These are phyloP conservation scores for Cyclotella choctawhatcheeana DNA, from an alignment of 108 stramenopile species.

Conservation along the genomic window DNA sequence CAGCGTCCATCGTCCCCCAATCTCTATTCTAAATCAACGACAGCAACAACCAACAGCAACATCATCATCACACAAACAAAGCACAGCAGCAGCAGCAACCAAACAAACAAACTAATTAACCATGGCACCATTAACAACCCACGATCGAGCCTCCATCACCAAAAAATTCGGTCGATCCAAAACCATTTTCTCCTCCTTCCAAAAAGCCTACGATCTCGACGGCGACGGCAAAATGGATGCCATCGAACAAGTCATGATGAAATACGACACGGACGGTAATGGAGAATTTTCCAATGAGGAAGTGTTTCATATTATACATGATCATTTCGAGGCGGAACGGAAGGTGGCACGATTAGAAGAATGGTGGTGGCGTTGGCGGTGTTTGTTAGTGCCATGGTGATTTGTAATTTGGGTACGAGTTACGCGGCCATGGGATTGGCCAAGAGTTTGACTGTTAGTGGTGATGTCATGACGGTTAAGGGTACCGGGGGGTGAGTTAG, in stretches of 20 bases:
- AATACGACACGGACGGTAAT: constrained; percentile 1
- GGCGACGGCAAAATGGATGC: constrained; percentile 24
- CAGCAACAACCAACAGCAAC: too few species aligned
- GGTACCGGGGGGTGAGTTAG: too few species aligned
- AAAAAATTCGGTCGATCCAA: neutral
- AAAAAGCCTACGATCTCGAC: constrained; percentile 10
- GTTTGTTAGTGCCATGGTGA: constrained; percentile 9
- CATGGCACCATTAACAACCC: too few species aligned
- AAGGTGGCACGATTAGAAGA: neutral
- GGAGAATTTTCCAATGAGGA: constrained; percentile 3
- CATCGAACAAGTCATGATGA: constrained; percentile 21
- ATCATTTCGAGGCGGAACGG: constrained; percentile 2
- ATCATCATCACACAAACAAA: too few species aligned
- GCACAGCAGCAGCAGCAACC: too few species aligned
- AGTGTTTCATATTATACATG: constrained; percentile 1
- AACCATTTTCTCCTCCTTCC: neutral
- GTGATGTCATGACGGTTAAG: too few species aligned
- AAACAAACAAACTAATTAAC: too few species aligned
- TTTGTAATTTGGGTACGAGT: constrained; percentile 21
- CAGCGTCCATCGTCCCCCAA: too few species aligned
- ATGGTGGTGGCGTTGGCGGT: neutral
- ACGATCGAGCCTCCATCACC: neutral
- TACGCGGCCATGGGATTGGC: constrained; percentile 8
- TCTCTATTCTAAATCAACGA: too few species aligned
- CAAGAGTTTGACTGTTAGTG: constrained; percentile 11